Evolutionary conservation across 2,329 filamentous ascomycete genomes (phyloP).

Genomic region (Ceratocystis lukuohia): DNA sequence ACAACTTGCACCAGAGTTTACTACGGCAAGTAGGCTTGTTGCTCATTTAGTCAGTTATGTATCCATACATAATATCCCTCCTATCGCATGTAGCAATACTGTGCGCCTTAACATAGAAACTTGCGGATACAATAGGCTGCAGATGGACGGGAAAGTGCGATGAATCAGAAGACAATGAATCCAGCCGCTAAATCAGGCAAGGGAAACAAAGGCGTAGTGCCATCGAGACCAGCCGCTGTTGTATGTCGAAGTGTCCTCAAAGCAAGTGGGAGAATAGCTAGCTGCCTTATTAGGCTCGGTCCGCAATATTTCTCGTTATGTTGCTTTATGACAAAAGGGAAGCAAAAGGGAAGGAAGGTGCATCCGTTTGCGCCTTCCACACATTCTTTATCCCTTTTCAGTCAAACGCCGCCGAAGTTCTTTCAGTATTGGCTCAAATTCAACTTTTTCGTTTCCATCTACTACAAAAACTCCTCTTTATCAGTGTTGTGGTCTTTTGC

Average conservation of each 20-base stretch:
- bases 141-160: neutral
- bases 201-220: neutral
- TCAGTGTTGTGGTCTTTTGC: neutral
- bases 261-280: neutral
- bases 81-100: neutral
- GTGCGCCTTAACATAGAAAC: neutral
- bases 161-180: neutral
- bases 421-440: too few species aligned
- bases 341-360: neutral
- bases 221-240: neutral
- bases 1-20: neutral
- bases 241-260: neutral
- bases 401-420: too few species aligned
- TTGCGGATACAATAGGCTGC: neutral
- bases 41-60: too few species aligned
- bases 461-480: neutral
- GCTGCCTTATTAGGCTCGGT: neutral
- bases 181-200: neutral
- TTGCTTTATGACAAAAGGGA: conserved; percentile 4
- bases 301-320: neutral
- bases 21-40: neutral
- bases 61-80: too few species aligned
- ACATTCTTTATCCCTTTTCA: neutral
- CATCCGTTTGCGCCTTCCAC: conserved; percentile 4
- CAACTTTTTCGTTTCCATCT: neutral